A percentile compares a stretch with the other conserved stretches of the same genome.
These are phyloP conservation scores for Corynespora cassiicola DNA, from an alignment of 2,329 filamentous ascomycete genomes.

Conservation along the genomic window DNA sequence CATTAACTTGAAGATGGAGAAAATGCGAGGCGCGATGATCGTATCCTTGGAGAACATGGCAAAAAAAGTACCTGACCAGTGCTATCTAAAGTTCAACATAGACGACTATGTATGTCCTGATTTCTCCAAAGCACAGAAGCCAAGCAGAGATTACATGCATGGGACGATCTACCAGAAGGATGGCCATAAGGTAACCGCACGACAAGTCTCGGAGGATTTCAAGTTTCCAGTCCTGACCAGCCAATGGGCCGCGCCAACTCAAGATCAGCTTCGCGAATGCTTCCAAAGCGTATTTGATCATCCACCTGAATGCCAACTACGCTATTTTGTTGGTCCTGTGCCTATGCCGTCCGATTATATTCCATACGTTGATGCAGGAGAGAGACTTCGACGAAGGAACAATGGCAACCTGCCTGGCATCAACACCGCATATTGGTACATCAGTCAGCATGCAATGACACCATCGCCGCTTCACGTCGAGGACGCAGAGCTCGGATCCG, in stretches of 20 bases:
- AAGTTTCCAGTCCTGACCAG: conserved; percentile 2
- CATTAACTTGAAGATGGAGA: background rate
- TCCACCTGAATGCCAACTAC: conserved; percentile 1
- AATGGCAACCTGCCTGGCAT: no score
- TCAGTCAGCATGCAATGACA: conserved; percentile 6
- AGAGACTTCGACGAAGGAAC: conserved; percentile 1
- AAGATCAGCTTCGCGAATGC: conserved; percentile 1
- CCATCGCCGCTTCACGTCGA: conserved; percentile 12
- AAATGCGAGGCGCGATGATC: conserved; percentile 2
- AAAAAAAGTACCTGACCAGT: no score
- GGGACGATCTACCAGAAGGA: conserved; percentile 2
- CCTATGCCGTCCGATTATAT: conserved; percentile 2
- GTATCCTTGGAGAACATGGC: background rate
- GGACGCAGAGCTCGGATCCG: conserved; percentile 11
- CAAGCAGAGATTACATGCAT: conserved; percentile 1
- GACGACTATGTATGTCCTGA: conserved; percentile 1
- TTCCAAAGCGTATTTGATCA: no score
- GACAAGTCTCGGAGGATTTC: background rate
- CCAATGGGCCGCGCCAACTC: background rate
- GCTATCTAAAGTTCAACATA: conserved; percentile 3
- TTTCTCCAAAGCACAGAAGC: conserved; percentile 1
- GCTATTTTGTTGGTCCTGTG: conserved; percentile 1
- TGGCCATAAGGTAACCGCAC: background rate
- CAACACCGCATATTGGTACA: conserved; percentile 14
- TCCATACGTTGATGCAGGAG: background rate